Percentiles rank a stretch among this genome's conserved stretches.
phyloP scores from a whole-genome alignment of 208 protist genomes.

The Naegleria fowleri region DNA sequence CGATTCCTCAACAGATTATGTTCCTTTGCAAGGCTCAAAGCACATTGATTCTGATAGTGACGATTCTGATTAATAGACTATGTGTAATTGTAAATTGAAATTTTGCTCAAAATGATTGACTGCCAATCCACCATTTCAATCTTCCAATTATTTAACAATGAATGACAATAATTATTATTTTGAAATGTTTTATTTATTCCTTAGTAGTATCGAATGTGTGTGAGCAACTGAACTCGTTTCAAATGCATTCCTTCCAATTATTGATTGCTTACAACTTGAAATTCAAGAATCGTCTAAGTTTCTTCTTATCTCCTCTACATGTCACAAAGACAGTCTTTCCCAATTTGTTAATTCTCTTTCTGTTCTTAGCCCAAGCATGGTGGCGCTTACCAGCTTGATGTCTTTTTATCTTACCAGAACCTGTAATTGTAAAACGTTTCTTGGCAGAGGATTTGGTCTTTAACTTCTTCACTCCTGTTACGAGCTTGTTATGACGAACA shows the following conservation, averaged over 20 bases:
- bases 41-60: not conserved
- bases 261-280: not conserved
- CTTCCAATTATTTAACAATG: no score
- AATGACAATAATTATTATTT: no score
- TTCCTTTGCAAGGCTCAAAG: not conserved
- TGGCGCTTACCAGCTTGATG: not conserved
- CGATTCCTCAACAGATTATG: not conserved
- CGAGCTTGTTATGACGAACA: not conserved
- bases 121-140: no score
- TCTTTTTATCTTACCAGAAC: conserved; percentile 5
- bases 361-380: not conserved
- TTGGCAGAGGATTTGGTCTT: not conserved
- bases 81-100: no score
- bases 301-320: not conserved
- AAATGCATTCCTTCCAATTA: no score
- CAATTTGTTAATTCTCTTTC: not conserved
- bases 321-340: not conserved
- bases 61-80: not conserved
- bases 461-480: not conserved
- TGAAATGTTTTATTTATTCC: no score
- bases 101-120: no score
- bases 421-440: not conserved
- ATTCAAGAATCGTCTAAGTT: not conserved
- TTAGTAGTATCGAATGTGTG: no score
- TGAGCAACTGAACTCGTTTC: no score